Evolutionary conservation across 169 alveolate species (phyloP), one percentile per base, ranked within the genome.

Genomic region (Miamiensis avidus): DNA sequence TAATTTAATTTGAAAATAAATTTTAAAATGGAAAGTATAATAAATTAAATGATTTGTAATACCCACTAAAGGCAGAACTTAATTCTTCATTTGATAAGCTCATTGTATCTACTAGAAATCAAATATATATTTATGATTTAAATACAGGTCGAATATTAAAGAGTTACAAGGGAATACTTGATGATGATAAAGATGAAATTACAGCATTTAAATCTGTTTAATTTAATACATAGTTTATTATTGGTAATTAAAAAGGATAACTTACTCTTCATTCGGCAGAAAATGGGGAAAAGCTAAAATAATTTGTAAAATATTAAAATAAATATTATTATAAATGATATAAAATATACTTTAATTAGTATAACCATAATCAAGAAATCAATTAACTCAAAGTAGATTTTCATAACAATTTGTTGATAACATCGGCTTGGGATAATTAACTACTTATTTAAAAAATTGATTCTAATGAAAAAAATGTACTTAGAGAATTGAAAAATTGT

Each of bases 131-230:
- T 75, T 72, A 73, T 31, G 90, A 86, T 65, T 79, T 86, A 30
- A n/a, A 86, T 74, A 86, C 65, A 34, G 90, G 90, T n/a, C 34
- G 85, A 49, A 76, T 73, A 69, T 79, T 79, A 81, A 65, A 72
- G 28, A 79, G 65, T 15, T 49, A 79, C 0, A 79, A 86, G 49
- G 83, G 86, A 0, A 30, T 86, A 31, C 31, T 86, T 31, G 82
- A 72, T 30, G 79, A 81, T 6, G 34, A 74, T 31, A 75, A 85
- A 34, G 90, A 86, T 86, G 90, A 86, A 74, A 81, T 81, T 15
- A 81, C 90, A 28, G 29, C 74, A 65, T 86, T 81, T 75, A 34
- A 83, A 79, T 78, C 82, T 6, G 31, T 86, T 0, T 32, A 78
- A 29, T 74, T 74, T 34, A 75, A 64, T 34, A 30, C 78, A 29